Conservation (phyloP, 2,329 filamentous ascomycete genomes). For the Penicillium thymicola region DNA sequence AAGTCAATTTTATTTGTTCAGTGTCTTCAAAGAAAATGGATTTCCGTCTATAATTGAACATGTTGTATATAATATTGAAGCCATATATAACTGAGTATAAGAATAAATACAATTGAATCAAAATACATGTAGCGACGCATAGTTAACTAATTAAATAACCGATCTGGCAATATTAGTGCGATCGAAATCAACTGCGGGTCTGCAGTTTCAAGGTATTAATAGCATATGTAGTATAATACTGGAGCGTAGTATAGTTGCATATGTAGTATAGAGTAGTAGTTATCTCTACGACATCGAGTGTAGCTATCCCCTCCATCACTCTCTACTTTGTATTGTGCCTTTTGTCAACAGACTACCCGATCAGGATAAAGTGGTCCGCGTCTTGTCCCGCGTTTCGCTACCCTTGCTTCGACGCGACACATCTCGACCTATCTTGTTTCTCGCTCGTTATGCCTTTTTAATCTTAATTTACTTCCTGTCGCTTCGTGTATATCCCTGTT, state of each 20-base stretch:
- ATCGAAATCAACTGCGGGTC: slow-evolving; percentile 5
- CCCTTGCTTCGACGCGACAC: slow-evolving; percentile 13
- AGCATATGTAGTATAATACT: background rate
- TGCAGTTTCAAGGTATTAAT: slow-evolving; percentile 2
- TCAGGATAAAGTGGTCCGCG: slow-evolving; percentile 39
- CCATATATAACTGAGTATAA: background rate
- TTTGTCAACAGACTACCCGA: slow-evolving; percentile 33
- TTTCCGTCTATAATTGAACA: background rate
- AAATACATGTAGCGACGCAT: background rate
- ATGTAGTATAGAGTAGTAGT: background rate
- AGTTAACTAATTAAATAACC: background rate
- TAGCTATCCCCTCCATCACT: background rate
- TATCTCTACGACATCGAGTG: background rate
- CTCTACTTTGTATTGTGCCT: background rate
- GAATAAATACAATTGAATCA: background rate
- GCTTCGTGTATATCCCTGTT: slow-evolving; percentile 1
- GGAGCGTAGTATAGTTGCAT: background rate
- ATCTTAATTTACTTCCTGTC: slow-evolving; percentile 1
- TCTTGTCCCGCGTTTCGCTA: slow-evolving; percentile 27
- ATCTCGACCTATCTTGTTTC: slow-evolving; percentile 20
- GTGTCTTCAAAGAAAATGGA: background rate
- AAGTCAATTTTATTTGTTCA: background rate
- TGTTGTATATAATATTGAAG: background rate
- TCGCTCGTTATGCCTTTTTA: slow-evolving; percentile 1
- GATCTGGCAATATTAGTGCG: background rate